Evolutionary conservation across 305 asterid genomes (phyloP).

Genomic region (Fraxinus velutina): DNA sequence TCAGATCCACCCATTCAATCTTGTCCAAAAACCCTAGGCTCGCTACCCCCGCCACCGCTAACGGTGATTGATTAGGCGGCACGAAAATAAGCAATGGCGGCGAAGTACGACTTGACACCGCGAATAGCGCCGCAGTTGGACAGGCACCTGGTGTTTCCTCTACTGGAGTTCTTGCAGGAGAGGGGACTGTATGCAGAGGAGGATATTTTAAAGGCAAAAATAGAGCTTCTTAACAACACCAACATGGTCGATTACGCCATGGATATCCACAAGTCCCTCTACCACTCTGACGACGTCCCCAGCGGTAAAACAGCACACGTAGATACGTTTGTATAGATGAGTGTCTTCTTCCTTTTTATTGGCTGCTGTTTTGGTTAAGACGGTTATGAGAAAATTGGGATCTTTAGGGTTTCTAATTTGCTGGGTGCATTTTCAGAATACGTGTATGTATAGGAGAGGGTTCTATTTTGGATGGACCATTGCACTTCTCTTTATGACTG

Average conservation of each 20-base stretch:
- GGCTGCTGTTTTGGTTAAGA: background rate
- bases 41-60: background rate
- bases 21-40: background rate
- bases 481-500: background rate
- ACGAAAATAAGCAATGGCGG: conserved; percentile 41
- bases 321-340: background rate
- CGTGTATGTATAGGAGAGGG: background rate
- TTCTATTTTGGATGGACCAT: background rate
- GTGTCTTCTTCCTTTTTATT: background rate
- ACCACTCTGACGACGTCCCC: conserved; percentile 75
- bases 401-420: background rate
- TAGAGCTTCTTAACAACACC: conserved; percentile 71
- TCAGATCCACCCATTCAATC: background rate
- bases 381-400: background rate
- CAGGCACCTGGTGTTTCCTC: conserved; percentile 78
- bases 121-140: conserved; percentile 76
- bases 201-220: conserved; percentile 74
- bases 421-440: background rate
- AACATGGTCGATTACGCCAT: conserved; percentile 95
- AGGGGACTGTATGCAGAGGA: conserved; percentile 59
- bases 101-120: conserved; percentile 73
- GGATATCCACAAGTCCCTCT: conserved; percentile 75
- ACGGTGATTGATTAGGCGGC: background rate
- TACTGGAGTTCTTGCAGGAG: conserved; percentile 87
- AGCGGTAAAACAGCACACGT: conserved; percentile 38